These are phyloP conservation scores for Podospora comata DNA, from an alignment of 495 filamentous ascomycete genomes.

Conservation along the genomic window DNA sequence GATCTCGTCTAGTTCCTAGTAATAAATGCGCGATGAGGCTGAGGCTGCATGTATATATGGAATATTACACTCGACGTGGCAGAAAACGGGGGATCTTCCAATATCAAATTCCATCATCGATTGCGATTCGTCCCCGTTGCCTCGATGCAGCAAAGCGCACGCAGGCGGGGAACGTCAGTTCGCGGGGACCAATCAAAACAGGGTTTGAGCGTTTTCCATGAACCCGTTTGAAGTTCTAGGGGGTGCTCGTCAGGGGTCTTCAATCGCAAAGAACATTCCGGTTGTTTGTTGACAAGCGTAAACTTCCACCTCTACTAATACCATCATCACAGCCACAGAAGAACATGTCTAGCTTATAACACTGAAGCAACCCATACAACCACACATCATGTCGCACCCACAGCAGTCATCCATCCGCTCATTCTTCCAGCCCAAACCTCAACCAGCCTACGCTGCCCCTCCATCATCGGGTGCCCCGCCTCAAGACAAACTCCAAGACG, in stretches of 20 bases:
- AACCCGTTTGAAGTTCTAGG: background rate
- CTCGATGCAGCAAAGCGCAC: no score
- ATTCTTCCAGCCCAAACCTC: constrained; percentile 38
- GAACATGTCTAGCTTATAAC: constrained; percentile 2
- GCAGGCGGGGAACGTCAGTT: no score
- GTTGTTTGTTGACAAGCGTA: background rate
- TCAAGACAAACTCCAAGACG: background rate
- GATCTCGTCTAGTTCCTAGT: background rate
- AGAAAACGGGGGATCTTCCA: background rate
- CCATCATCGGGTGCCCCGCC: constrained; percentile 26
- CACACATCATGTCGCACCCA: constrained; percentile 25
- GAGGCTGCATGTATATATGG: background rate
- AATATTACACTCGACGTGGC: background rate
- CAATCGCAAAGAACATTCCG: constrained; percentile 1
- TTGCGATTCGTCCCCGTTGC: background rate
- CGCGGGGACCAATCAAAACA: background rate
- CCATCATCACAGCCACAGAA: background rate
- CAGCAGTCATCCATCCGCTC: constrained; percentile 50
- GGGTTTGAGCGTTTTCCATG: background rate
- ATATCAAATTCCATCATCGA: background rate
- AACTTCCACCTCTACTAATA: background rate
- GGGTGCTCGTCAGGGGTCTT: background rate
- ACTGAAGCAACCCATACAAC: background rate
- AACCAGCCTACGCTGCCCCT: constrained; percentile 26
- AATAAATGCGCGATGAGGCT: background rate